A percentile compares a stretch with the other conserved stretches of the same genome.
These are phyloP conservation scores for Pseudogymnoascus destructans DNA, from an alignment of 2,329 filamentous ascomycete genomes.

Conservation along the genomic window DNA sequence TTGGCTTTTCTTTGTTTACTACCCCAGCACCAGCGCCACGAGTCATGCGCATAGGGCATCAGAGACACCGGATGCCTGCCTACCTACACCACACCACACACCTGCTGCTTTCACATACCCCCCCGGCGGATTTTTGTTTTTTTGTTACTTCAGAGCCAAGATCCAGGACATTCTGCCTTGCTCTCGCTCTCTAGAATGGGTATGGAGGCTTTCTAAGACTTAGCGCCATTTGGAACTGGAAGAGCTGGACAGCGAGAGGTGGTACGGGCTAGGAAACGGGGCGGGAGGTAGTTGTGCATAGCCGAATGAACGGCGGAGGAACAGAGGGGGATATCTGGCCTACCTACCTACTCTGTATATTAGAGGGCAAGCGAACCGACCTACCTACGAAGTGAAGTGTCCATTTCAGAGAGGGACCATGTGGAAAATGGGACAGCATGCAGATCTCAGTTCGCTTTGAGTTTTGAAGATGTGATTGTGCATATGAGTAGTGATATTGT, in stretches of 20 bases:
- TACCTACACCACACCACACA: background rate
- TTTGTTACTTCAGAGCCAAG: background rate
- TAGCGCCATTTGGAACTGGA: background rate
- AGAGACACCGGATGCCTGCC: background rate
- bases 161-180: background rate
- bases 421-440: background rate
- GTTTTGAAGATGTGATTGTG: background rate
- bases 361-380: background rate
- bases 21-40: background rate
- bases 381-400: background rate
- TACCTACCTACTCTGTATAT: conserved; percentile 3
- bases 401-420: background rate
- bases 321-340: background rate
- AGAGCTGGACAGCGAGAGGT: background rate
- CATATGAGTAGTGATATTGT: background rate
- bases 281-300: background rate
- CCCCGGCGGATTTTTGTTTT: background rate
- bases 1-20: background rate
- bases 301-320: background rate
- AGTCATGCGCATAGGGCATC: background rate
- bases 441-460: background rate
- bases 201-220: background rate
- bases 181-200: background rate
- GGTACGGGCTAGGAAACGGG: background rate
- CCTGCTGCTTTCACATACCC: background rate